Evolutionary conservation across 2,329 filamentous ascomycete species (phyloP).

Genomic region (Metarhizium album): DNA sequence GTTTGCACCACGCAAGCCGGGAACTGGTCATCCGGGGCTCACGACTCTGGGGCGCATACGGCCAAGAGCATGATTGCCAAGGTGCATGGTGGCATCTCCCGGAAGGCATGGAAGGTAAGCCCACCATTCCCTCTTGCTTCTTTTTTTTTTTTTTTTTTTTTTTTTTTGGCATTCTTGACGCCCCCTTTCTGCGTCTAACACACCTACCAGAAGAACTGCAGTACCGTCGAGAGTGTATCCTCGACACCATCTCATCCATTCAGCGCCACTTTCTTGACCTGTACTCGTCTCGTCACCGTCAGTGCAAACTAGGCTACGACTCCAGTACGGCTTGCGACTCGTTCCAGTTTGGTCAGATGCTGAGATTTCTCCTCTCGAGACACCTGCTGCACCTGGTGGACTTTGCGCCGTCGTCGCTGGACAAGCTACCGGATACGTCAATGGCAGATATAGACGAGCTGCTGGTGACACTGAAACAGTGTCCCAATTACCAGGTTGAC

Average conservation of each 20-base stretch:
- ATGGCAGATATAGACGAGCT: constrained; percentile 51
- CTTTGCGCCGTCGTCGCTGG: constrained; percentile 38
- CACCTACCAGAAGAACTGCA: constrained; percentile 48
- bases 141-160: too few species aligned
- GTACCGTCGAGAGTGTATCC: constrained; percentile 52
- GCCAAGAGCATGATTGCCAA: constrained; percentile 15
- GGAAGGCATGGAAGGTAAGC: constrained; percentile 54
- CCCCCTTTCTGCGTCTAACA: neutral
- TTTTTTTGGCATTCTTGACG: too few species aligned
- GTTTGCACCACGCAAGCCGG: constrained; percentile 50
- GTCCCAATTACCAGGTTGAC: constrained; percentile 64
- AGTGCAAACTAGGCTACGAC: constrained; percentile 67
- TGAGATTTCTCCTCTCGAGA: constrained; percentile 56
- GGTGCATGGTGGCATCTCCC: constrained; percentile 66
- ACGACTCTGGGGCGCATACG: constrained; percentile 39
- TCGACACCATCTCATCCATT: constrained; percentile 59
- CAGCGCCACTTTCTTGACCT: constrained; percentile 55
- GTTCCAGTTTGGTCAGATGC: constrained; percentile 68
- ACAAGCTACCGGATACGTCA: constrained; percentile 36
- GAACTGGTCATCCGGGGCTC: constrained; percentile 59
- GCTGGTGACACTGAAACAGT: constrained; percentile 51
- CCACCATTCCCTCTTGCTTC: too few species aligned
- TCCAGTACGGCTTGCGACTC: constrained; percentile 62
- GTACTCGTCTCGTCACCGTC: constrained; percentile 55
- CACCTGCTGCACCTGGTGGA: constrained; percentile 49